Base-by-base conservation (phyloP, 2,329 filamentous ascomycete species). In the Aspergillus eucalypticola region DNA sequence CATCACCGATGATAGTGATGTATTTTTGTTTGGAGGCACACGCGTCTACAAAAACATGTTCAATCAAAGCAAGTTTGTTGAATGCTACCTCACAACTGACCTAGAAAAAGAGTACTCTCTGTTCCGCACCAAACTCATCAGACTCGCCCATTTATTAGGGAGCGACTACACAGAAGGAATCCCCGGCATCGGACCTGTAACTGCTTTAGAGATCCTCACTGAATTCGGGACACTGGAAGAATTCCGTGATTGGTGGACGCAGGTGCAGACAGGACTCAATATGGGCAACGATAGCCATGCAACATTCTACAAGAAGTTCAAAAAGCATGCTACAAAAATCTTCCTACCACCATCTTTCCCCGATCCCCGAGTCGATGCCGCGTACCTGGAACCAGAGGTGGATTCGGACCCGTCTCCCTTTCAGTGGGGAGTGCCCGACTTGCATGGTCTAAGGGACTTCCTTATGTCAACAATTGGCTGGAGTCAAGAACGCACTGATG, bases 41-140 rank as follows among this genome's bases (percentile, higher is more conserved):
- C 85, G 94, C 17, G 90, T 99, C 21, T 99, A 99, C 83, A 99
- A 99, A 76, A 99, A 99, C 80, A 96, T 99, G 92, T 99, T 99
- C 82, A 99, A 97, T 76, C 89, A 92, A 69, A 95, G 95, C 75
- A 99, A 99, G 74, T 96, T 92, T 69, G 95, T 99, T 44, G 95
- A 99, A 78, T 98, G 95, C 77, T 99, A 98, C 73, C 84, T 99
- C 8, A 80, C 88, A 2, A 82, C 81, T 0, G 95, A 99, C 70
- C 82, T 99, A 0, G 91, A 96, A 69, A 90, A 90, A 67, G 96
- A 99, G 69, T 89, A 97, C 63, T 91, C 90, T 0, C 85, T 99
- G 0, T 89, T 91, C 3, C 87, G 94, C n/a, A 84, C 89, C 56
- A 91, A 94, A 70, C 86, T 99, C 55, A 96, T 99, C 63, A 85